phyloP scores from a whole-genome alignment of 352 stramenopile genomes.

The Phytophthora pinifolia region DNA sequence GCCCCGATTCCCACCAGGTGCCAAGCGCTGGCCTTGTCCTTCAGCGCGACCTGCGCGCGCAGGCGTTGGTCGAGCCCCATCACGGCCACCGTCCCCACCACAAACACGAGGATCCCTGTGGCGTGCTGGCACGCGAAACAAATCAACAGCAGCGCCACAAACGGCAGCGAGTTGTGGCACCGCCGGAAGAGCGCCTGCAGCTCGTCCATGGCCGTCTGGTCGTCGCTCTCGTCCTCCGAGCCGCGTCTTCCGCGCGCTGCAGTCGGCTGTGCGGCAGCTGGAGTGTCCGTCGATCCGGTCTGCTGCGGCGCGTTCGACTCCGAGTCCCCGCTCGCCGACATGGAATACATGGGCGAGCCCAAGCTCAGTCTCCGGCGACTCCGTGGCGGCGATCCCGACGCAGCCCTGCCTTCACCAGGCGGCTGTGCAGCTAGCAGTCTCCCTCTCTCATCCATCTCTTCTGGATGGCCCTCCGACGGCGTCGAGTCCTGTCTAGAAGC shows the following conservation, averaged over 20 bases:
- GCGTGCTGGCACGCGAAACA: slow-evolving; percentile 84
- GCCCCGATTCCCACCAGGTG: slow-evolving; percentile 51
- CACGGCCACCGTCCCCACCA: slow-evolving; percentile 63
- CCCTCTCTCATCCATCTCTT: slow-evolving; percentile 14
- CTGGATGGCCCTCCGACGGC: slow-evolving; percentile 3
- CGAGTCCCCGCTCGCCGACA: slow-evolving; percentile 20
- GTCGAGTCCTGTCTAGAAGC: slow-evolving; percentile 12
- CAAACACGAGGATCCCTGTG: slow-evolving; percentile 66
- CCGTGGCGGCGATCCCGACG: slow-evolving; percentile 5
- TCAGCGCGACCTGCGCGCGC: slow-evolving; percentile 65
- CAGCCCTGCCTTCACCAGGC: neutral
- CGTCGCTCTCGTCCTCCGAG: slow-evolving; percentile 37
- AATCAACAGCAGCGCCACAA: slow-evolving; percentile 65
- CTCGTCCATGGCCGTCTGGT: slow-evolving; percentile 62
- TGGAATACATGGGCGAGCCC: slow-evolving; percentile 21
- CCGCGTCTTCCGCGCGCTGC: slow-evolving; percentile 19
- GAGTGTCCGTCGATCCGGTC: neutral
- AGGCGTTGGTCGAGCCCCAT: slow-evolving; percentile 75
- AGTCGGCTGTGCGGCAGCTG: slow-evolving; percentile 2
- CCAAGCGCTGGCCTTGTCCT: slow-evolving; percentile 63
- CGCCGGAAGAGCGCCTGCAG: slow-evolving; percentile 63
- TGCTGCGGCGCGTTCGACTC: slow-evolving; percentile 11
- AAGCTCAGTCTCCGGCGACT: slow-evolving; percentile 25
- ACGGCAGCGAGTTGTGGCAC: slow-evolving; percentile 74
- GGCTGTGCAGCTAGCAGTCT: slow-evolving; percentile 7